Percentiles rank a stretch among this genome's conserved stretches.
Evolutionary conservation across 1,284 basidiomycete species (phyloP).

Genomic region (Cystobasidiaceae sp.): DNA sequence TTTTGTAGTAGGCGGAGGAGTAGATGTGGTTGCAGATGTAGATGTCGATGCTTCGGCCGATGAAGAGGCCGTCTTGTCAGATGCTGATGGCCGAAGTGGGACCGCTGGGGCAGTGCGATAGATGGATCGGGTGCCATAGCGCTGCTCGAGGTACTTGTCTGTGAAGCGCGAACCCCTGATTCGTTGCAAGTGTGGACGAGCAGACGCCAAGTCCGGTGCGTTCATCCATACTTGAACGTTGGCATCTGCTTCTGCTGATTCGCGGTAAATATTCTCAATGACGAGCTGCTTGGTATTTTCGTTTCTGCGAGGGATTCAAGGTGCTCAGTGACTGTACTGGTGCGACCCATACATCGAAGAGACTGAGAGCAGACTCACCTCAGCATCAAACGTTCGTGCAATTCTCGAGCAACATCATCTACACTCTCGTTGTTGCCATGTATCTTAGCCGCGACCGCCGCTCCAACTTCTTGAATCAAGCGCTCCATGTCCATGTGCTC

Average conservation of each 20-base stretch:
- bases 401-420: slow-evolving; percentile 87
- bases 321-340: too few relatives aligned
- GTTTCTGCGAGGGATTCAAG: too few relatives aligned
- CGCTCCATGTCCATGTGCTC: slow-evolving; percentile 98
- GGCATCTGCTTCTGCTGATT: slow-evolving; percentile 76
- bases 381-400: slow-evolving; percentile 84
- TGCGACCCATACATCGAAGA: too few relatives aligned
- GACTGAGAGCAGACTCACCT: slow-evolving; percentile 43
- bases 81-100: slow-evolving; percentile 50
- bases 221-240: slow-evolving; percentile 84
- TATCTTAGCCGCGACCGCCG: slow-evolving; percentile 87
- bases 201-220: slow-evolving; percentile 66
- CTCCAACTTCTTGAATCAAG: slow-evolving; percentile 84
- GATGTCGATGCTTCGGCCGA: slow-evolving; percentile 45
- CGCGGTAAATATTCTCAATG: slow-evolving; percentile 89
- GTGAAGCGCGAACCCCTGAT: slow-evolving; percentile 86
- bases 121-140: slow-evolving; percentile 51
- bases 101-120: slow-evolving; percentile 27
- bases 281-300: slow-evolving; percentile 95
- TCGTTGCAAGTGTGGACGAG: slow-evolving; percentile 75
- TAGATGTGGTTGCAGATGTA: slow-evolving; percentile 44
- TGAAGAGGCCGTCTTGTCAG: slow-evolving; percentile 45
- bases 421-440: slow-evolving; percentile 76
- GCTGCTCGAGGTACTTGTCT: slow-evolving; percentile 79
- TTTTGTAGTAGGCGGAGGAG: slow-evolving; percentile 47